Percentiles rank a stretch among this genome's conserved stretches.
These are phyloP conservation scores for Pichia sp. DNA, from an alignment of 1,139 yeast genomes.

Conservation along the genomic window DNA sequence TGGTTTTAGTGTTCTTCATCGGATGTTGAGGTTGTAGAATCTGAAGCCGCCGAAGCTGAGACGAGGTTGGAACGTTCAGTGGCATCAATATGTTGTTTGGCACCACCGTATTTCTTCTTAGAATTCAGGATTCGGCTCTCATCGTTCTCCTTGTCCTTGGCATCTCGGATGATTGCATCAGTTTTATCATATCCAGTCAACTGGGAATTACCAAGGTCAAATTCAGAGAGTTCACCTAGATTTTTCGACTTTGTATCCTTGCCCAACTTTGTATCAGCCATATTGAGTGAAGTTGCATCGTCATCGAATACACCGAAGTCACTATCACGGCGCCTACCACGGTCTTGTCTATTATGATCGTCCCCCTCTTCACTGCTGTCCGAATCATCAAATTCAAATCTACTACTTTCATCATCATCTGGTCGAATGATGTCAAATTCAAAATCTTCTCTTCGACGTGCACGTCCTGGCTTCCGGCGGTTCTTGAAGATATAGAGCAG, in stretches of 20 bases:
- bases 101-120: not conserved
- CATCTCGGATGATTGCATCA: conserved; percentile 8
- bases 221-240: conserved; percentile 3
- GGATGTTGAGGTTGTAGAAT: conserved; percentile 1
- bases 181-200: conserved; percentile 12
- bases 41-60: not conserved
- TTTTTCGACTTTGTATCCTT: not conserved
- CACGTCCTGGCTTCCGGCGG: conserved; percentile 43
- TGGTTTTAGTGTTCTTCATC: conserved; percentile 1
- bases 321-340: conserved; percentile 1
- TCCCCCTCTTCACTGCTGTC: conserved; percentile 15
- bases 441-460: conserved; percentile 68
- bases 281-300: not conserved
- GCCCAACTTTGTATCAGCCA: not conserved
- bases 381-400: conserved; percentile 23
- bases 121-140: not conserved
- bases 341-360: conserved; percentile 4
- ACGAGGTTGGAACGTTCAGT: conserved; percentile 6
- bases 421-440: conserved; percentile 77
- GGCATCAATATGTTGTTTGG: not conserved
- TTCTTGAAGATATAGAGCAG: conserved; percentile 43
- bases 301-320: conserved; percentile 10
- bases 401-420: conserved; percentile 43
- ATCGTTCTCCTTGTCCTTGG: conserved; percentile 1
- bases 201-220: conserved; percentile 14